Base-by-base conservation (phyloP, 306 rosid species). In the Geum urbanum region DNA sequence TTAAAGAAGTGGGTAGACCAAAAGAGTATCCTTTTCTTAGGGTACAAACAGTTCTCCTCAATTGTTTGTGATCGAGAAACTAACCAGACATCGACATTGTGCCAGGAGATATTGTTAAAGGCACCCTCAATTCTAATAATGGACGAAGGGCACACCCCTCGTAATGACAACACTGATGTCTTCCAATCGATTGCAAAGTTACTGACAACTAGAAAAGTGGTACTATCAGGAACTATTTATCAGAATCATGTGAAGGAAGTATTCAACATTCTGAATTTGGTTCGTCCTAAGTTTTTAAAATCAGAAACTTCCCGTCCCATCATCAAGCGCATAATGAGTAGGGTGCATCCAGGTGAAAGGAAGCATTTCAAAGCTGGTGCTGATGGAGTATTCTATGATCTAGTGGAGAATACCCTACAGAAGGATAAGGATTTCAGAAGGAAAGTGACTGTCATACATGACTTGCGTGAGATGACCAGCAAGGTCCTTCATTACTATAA, bases 141-240 rank as follows among this genome's bases (percentile, higher is more conserved):
- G 54, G 99, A 94, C 11, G 99, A 94, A 83, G 99, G 99, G n/a
- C 99, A 94, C 74, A 94, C 85, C 43, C 96, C 99, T 8, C 83
- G 97, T 78, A 94, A 90, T 69, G 99, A 94, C 62, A 78, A 86
- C 74, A 91, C 99, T 15, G 95, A 94, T 63, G 87, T 87, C 63
- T 81, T 91, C 64, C 96, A 88, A 46, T 77, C 97, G 60, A 94
- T 94, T 69, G 84, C 88, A 6, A 87, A 88, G 64, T 86, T 94
- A 9, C 84, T 79, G 61, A 94, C 99, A 6, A 91, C 95, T 7
- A 82, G 96, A 37, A 94, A 91, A 72, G 96, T 91, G 27, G 95
- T 94, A 22, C 86, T 94, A n/a, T 94, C 97, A 4, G 99, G 99
- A 70, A 94, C 96, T 22, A 82, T 94, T 1, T 94, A 88, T 73